A percentile compares a stretch with the other conserved stretches of the same genome.
These are phyloP conservation scores for Chloranthus sessilifolius DNA, from an alignment of 164 flowering plant species.

Conservation along the genomic window DNA sequence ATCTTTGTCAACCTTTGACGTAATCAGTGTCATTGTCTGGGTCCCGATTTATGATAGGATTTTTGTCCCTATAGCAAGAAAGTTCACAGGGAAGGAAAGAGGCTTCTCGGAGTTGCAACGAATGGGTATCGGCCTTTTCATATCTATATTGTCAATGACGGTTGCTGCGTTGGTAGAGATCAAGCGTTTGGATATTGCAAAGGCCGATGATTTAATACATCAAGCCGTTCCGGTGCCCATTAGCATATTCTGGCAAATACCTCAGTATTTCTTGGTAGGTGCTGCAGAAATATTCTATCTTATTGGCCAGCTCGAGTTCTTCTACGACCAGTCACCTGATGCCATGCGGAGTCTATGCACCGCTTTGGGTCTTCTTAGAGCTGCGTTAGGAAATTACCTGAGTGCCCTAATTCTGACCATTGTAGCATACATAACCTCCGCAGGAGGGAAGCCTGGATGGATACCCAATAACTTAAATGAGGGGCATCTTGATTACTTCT, in stretches of 20 bases:
- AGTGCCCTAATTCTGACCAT: slow-evolving; percentile 51
- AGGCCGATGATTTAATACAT: slow-evolving; percentile 35
- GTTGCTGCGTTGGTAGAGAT: slow-evolving; percentile 75
- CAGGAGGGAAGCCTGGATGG: slow-evolving; percentile 49
- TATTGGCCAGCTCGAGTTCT: slow-evolving; percentile 65
- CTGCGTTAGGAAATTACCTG: slow-evolving; percentile 48
- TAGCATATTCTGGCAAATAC: slow-evolving; percentile 63
- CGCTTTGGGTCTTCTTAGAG: slow-evolving; percentile 46
- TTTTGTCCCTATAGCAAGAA: slow-evolving; percentile 61
- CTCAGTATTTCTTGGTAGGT: slow-evolving; percentile 63
- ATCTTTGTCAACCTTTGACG: slow-evolving; percentile 66
- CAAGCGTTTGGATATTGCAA: slow-evolving; percentile 44
- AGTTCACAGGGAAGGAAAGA: slow-evolving; percentile 57
- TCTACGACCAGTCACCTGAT: slow-evolving; percentile 69
- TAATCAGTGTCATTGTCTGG: slow-evolving; percentile 68
- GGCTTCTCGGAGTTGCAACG: slow-evolving; percentile 77
- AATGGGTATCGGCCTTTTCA: slow-evolving; percentile 78
- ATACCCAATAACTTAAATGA: slow-evolving; percentile 52
- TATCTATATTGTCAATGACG: slow-evolving; percentile 59
- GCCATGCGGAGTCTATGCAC: slow-evolving; percentile 66
- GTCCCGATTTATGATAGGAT: slow-evolving; percentile 67
- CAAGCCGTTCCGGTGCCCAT: slow-evolving; percentile 37
- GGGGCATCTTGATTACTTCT: slow-evolving; percentile 64
- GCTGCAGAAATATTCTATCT: slow-evolving; percentile 53
- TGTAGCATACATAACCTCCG: slow-evolving; percentile 40